Percentiles rank a stretch among this genome's conserved stretches.
phyloP scores from a whole-genome alignment of 371 early-diverging fungal species.

The Mortierella sp. region DNA sequence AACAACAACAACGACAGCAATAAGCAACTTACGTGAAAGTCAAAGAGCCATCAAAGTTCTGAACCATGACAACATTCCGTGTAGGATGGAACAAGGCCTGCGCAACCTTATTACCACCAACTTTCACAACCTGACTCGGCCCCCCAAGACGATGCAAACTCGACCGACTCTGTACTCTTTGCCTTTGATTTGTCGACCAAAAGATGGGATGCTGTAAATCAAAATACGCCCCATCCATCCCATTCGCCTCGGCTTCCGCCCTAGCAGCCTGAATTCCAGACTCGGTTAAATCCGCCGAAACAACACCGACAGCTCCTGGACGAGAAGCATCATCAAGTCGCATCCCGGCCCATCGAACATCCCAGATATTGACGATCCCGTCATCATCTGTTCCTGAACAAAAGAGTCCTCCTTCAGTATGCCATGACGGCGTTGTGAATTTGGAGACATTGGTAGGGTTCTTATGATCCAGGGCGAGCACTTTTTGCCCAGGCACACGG shows the following conservation, averaged over 20 bases:
- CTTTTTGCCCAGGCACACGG: constrained; percentile 10
- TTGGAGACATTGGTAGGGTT: constrained; percentile 1
- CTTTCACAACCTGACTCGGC: constrained; percentile 31
- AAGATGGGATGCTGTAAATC: constrained; percentile 19
- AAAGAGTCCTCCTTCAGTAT: constrained; percentile 40
- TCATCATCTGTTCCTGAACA: constrained; percentile 14
- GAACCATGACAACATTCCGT: constrained; percentile 27
- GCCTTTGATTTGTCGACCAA: not conserved
- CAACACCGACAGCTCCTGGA: constrained; percentile 25
- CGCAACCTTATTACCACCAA: constrained; percentile 22
- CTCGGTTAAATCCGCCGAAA: constrained; percentile 21
- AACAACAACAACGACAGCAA: not conserved
- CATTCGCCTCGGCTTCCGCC: not conserved
- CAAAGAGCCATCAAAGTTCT: constrained; percentile 23
- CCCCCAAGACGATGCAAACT: constrained; percentile 8
- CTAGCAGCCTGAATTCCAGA: not conserved
- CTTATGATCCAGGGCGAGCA: constrained; percentile 13
- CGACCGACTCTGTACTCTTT: not conserved
- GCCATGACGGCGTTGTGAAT: constrained; percentile 39
- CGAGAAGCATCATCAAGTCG: not conserved
- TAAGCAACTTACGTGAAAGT: constrained; percentile 37
- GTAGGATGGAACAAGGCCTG: constrained; percentile 42
- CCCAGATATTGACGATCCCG: constrained; percentile 39
- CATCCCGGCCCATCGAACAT: constrained; percentile 44
- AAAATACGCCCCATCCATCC: no score